phyloP scores from a whole-genome alignment of 2,329 filamentous ascomycete species.

The Coleophoma cylindrospora region DNA sequence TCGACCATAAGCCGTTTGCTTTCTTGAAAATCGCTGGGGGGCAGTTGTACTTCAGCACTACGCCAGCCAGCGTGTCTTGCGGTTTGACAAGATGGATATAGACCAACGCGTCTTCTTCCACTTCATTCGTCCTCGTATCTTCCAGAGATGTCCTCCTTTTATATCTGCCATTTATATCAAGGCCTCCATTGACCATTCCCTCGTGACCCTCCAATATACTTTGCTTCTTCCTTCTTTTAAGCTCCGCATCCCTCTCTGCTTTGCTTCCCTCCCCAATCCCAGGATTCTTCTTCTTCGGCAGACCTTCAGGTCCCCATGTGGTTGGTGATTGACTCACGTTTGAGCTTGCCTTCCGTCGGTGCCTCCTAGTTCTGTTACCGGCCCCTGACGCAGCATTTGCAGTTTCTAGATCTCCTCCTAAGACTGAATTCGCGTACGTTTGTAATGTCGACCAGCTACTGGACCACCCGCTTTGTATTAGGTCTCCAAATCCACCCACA shows the following conservation, averaged over 20 bases:
- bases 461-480: conserved; percentile 20
- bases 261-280: conserved; percentile 48
- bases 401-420: conserved; percentile 20
- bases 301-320: conserved; percentile 21
- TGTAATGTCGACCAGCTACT: conserved; percentile 24
- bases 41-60: conserved; percentile 87
- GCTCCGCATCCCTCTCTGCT: conserved; percentile 46
- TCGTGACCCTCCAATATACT: conserved; percentile 58
- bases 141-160: conserved; percentile 3
- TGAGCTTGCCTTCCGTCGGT: background rate
- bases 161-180: conserved; percentile 44
- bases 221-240: conserved; percentile 51
- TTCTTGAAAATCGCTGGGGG: conserved; percentile 77
- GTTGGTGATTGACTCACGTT: conserved; percentile 7
- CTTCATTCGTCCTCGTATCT: conserved; percentile 32
- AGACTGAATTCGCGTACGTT: conserved; percentile 25
- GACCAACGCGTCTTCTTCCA: conserved; percentile 72
- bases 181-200: conserved; percentile 51
- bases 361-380: background rate
- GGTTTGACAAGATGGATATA: conserved; percentile 85
- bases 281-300: conserved; percentile 14
- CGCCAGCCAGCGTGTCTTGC: conserved; percentile 83
- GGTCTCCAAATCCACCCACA: conserved; percentile 12
- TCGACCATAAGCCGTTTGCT: conserved; percentile 91
- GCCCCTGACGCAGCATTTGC: background rate